Evolutionary conservation across 805 yeast genomes (phyloP).

Genomic region (Clavispora carvajalis): DNA sequence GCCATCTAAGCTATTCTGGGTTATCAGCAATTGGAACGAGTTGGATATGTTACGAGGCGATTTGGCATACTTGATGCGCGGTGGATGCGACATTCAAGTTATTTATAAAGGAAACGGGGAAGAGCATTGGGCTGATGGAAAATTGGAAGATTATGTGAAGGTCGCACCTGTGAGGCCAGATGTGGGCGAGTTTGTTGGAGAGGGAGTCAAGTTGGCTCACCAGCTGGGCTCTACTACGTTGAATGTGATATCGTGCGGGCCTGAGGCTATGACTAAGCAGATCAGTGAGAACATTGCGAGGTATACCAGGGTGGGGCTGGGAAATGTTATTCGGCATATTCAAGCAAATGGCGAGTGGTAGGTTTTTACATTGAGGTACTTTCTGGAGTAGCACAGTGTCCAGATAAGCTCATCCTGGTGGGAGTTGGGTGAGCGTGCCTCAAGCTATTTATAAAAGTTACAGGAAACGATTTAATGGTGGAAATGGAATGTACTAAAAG

Average conservation of each 20-base stretch:
- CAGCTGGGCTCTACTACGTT: constrained; percentile 2
- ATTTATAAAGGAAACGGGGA: constrained; percentile 7
- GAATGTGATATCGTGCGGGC: constrained; percentile 12
- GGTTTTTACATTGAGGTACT: no score
- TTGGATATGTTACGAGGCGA: constrained; percentile 8
- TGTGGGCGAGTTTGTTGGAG: constrained; percentile 8
- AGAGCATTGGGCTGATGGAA: constrained; percentile 7
- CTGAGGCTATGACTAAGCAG: constrained; percentile 10
- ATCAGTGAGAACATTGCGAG: constrained; percentile 7
- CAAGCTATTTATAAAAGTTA: no score
- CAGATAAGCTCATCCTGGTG: neutral
- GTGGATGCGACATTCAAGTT: constrained; percentile 12
- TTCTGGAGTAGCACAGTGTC: no score
- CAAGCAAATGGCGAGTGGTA: constrained; percentile 12
- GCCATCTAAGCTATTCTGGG: constrained; percentile 12
- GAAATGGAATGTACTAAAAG: no score
- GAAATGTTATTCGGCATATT: constrained; percentile 6
- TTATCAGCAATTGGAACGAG: constrained; percentile 10
- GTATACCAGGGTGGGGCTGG: constrained; percentile 7
- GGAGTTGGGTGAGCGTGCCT: no score
- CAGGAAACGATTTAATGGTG: no score
- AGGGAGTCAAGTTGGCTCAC: constrained; percentile 5
- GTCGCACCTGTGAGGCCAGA: constrained; percentile 9
- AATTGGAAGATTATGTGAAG: constrained; percentile 7
- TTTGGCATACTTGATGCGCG: constrained; percentile 6